Percentiles rank a stretch among this genome's conserved stretches.
phyloP scores from a whole-genome alignment of 129 eudicot species.

The Centaurea solstitialis region DNA sequence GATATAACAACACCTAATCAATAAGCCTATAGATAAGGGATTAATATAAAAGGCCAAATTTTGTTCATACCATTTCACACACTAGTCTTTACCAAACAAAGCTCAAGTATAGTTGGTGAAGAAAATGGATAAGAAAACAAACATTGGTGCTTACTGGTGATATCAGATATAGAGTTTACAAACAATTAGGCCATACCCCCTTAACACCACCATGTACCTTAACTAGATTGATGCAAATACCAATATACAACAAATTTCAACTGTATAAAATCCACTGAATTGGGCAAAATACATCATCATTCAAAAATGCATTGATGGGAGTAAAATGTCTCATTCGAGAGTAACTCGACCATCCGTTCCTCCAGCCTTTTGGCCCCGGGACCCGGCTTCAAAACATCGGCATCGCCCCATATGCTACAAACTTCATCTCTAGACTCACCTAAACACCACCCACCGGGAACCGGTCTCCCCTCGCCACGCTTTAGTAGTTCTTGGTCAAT shows the following conservation, averaged over 20 bases:
- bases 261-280: background rate
- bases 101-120: too few species aligned
- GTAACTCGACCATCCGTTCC: slow-evolving; percentile 49
- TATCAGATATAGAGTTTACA: background rate
- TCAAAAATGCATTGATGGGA: slow-evolving; percentile 64
- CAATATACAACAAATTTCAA: slow-evolving; percentile 29
- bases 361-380: slow-evolving; percentile 79
- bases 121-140: too few species aligned
- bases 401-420: slow-evolving; percentile 89
- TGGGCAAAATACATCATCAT: slow-evolving; percentile 23
- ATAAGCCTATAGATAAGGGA: too few species aligned
- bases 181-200: too few species aligned
- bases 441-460: slow-evolving; percentile 99
- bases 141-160: too few species aligned
- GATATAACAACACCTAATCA: too few species aligned
- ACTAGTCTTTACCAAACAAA: too few species aligned
- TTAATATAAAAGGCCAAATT: too few species aligned
- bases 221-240: slow-evolving; percentile 23
- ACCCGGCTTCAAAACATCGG: slow-evolving; percentile 86
- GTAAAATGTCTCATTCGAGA: slow-evolving; percentile 46
- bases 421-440: slow-evolving; percentile 47
- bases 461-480: slow-evolving; percentile 57
- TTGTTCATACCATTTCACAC: too few species aligned
- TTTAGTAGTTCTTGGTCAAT: slow-evolving; percentile 66
- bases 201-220: background rate